Conservation (phyloP, 306 rosid species). For the Vigna angularis region DNA sequence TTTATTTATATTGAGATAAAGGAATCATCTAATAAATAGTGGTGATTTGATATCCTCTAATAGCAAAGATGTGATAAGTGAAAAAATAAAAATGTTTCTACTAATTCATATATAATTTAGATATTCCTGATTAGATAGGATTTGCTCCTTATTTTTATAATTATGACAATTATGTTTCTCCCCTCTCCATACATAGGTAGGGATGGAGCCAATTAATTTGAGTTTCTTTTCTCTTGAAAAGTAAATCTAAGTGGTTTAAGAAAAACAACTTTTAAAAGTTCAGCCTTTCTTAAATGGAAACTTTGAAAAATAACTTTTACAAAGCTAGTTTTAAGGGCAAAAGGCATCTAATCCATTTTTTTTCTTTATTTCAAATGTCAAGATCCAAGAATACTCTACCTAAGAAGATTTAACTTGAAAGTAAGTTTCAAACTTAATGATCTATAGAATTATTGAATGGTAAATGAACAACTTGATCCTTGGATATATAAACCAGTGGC, state of each 20-base stretch:
- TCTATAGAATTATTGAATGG: neutral
- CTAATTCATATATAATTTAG: too few relatives aligned
- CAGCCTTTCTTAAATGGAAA: neutral
- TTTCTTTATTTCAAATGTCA: neutral
- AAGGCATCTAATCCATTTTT: neutral
- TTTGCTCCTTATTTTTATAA: too few relatives aligned
- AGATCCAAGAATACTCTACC: neutral
- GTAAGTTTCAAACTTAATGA: neutral
- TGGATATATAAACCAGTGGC: too few relatives aligned
- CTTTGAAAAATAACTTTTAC: neutral
- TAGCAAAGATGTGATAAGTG: too few relatives aligned
- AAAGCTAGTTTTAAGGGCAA: neutral
- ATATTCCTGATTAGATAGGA: too few relatives aligned
- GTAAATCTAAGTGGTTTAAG: neutral
- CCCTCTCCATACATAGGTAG: constrained; percentile 21
- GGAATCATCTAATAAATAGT: too few relatives aligned
- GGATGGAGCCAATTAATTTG: neutral
- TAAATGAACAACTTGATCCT: too few relatives aligned
- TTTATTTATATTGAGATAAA: too few relatives aligned
- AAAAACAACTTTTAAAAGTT: neutral
- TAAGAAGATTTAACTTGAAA: neutral
- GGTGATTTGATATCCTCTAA: too few relatives aligned
- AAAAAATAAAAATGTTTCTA: too few relatives aligned
- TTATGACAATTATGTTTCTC: neutral
- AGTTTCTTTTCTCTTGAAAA: neutral